These are phyloP conservation scores for Rauvolfia tetraphylla DNA, from an alignment of 257 asterid genomes.

Conservation along the genomic window DNA sequence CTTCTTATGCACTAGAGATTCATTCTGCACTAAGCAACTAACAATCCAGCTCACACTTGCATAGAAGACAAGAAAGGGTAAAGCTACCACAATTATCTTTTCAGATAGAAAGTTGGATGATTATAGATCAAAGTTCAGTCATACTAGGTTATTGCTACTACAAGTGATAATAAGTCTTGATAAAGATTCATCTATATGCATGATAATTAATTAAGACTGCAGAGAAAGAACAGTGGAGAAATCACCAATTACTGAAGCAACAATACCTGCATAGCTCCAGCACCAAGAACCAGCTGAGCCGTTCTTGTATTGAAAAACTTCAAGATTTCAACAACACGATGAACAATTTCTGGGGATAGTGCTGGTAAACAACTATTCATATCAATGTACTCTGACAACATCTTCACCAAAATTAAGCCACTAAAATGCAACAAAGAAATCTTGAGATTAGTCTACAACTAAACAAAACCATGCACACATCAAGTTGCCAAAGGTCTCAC, in stretches of 20 bases:
- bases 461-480: slow-evolving; percentile 2
- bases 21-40: neutral
- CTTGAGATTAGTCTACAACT: neutral
- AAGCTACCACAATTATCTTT: neutral
- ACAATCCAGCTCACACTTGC: neutral
- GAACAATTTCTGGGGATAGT: slow-evolving; percentile 87
- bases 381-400: slow-evolving; percentile 84
- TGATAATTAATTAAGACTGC: neutral
- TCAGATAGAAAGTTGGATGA: neutral
- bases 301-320: slow-evolving; percentile 92
- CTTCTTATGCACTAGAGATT: neutral
- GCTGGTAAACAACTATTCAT: slow-evolving; percentile 70
- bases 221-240: neutral
- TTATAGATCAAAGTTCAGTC: neutral
- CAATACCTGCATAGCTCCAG: slow-evolving; percentile 95
- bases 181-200: neutral
- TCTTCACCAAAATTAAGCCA: slow-evolving; percentile 95
- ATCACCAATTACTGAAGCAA: slow-evolving; percentile 2
- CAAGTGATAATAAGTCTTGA: neutral
- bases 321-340: slow-evolving; percentile 89
- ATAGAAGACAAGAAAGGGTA: neutral
- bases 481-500: neutral
- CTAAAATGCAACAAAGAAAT: slow-evolving; percentile 39
- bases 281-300: slow-evolving; percentile 98
- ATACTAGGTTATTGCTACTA: neutral